Base-by-base conservation (phyloP, 176 grass and related monocot species). In the Triticum turgidum region DNA sequence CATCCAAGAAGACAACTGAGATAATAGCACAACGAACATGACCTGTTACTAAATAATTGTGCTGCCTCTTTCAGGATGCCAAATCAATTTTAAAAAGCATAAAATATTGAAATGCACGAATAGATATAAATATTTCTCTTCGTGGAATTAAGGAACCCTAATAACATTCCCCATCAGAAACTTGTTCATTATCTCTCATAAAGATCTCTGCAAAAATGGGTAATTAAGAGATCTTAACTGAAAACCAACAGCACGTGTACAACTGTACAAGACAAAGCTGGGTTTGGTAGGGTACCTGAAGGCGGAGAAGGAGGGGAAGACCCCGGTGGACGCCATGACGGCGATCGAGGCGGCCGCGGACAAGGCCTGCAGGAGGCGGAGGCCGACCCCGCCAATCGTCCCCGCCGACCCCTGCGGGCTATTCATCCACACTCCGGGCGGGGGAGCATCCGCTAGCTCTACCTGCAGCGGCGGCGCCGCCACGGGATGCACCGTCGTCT, bases 281-380 rank as follows among this genome's bases (percentile, higher is more conserved):
- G 15, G 18, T 20, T 7, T 6, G 17, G 71, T 47, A 15, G 6
- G 24, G 68, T 52, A 98, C 96, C 96, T 88, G 91, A 98, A 95
- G 69, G 96, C 93, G 49, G 96, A 92, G 69, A 98, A 93, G 76
- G 96, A 95, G 22, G 93, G 65, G 54, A 98, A 98, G 75, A 95
- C 93, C 81, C 81, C 65, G 86, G 96, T 93, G 73, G 93, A 90
- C 21, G 81, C 93, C 96, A 98, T 98, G 77, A 92, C 86, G 73
- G 85, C 68, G 62, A 98, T 90, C 59, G 96, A 90, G 3, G 91
- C 90, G 33, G 89, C 87, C 29, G 96, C 93, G 80, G 92, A 95
- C 72, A 85, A 85, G 74, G 88, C 84, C 78, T 95, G 96, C 39
- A 84, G 78, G 78, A 95, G 71, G 54, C 96, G 93, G 44, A 95